Conservation (phyloP, 768 basidiomycete species). For the Leccinum variicolor region DNA sequence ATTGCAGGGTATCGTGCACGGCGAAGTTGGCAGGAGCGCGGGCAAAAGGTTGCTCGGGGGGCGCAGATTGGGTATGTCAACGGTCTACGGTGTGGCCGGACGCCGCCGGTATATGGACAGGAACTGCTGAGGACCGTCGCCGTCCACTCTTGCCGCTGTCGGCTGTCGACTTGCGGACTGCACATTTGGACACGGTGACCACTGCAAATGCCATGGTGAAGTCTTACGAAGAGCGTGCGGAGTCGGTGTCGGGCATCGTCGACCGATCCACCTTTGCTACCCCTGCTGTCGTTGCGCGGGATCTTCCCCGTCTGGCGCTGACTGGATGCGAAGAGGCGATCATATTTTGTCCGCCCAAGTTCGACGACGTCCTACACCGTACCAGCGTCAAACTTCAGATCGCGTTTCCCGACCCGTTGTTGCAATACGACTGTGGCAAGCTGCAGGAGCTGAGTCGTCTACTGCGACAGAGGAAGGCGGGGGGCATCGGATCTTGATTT, state of each 20-base stretch:
- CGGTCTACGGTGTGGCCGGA: constrained; percentile 55
- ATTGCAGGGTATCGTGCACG: constrained; percentile 67
- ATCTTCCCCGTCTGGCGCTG: constrained; percentile 65
- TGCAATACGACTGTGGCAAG: constrained; percentile 97
- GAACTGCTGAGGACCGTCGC: constrained; percentile 44
- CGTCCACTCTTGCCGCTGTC: constrained; percentile 52
- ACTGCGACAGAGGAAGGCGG: constrained; percentile 79
- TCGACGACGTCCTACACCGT: constrained; percentile 70
- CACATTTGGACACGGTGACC: constrained; percentile 43
- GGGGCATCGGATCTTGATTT: constrained; percentile 91
- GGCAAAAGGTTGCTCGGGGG: constrained; percentile 58
- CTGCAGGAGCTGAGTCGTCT: constrained; percentile 80
- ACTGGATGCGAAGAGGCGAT: constrained; percentile 36
- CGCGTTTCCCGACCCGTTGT: constrained; percentile 85
- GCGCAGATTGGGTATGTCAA: constrained; percentile 73
- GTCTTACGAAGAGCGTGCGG: constrained; percentile 59
- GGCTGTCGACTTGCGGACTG: constrained; percentile 34
- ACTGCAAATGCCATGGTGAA: constrained; percentile 50
- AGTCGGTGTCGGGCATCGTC: constrained; percentile 50
- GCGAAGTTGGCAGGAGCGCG: constrained; percentile 44
- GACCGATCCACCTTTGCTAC: constrained; percentile 80
- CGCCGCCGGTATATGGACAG: constrained; percentile 45
- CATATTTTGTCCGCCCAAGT: constrained; percentile 37
- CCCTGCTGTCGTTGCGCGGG: constrained; percentile 70
- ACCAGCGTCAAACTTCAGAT: constrained; percentile 83